Evolutionary conservation across 192 early-diverging fungal genomes (phyloP).

Genomic region (Martensiomyces pterosporus): DNA sequence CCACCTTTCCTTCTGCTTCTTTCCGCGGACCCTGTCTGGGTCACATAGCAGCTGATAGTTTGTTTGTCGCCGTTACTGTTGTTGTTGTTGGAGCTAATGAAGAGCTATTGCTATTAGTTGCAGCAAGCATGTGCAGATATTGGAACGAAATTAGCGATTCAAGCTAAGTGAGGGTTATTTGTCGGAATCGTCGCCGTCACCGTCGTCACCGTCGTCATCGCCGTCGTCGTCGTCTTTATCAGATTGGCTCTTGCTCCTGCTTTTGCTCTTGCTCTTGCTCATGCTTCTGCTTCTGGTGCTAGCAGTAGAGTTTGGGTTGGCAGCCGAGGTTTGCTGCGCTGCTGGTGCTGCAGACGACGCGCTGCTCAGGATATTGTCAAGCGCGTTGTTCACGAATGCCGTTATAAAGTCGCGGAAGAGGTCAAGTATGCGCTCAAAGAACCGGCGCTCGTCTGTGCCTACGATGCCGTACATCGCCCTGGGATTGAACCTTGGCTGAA

Average conservation of each 20-base stretch:
- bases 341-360: conserved; percentile 6
- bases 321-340: conserved; percentile 2
- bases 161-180: too few relatives aligned
- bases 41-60: too few relatives aligned
- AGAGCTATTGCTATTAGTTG: too few relatives aligned
- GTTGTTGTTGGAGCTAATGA: too few relatives aligned
- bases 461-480: conserved; percentile 6
- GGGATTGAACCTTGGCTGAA: conserved; percentile 13
- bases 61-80: too few relatives aligned
- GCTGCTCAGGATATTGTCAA: too few relatives aligned
- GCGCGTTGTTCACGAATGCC: conserved; percentile 33
- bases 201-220: neutral
- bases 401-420: conserved; percentile 22
- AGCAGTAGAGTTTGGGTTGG: neutral
- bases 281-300: neutral
- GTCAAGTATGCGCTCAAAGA: conserved; percentile 28
- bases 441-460: conserved; percentile 17
- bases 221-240: neutral
- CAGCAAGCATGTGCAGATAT: too few relatives aligned
- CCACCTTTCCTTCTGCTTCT: too few relatives aligned
- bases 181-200: neutral
- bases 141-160: too few relatives aligned
- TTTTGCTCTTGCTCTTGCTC: neutral
- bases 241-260: neutral
- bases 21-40: too few relatives aligned